Evolutionary conservation across 441 rosid species (phyloP), one percentile per base, ranked within the genome.

Genomic region (Capsella rubella): DNA sequence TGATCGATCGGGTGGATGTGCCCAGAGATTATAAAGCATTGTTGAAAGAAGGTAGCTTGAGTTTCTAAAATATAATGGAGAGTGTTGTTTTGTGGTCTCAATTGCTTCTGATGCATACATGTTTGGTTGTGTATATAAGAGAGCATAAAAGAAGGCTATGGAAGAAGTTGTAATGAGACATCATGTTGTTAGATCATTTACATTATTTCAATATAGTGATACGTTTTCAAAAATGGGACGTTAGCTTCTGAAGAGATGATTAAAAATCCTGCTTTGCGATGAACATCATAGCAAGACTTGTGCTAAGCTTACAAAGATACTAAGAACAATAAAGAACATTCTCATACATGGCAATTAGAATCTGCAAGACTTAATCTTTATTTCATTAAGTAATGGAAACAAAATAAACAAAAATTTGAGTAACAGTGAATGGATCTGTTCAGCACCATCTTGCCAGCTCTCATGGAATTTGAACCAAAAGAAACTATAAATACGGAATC

Each of bases 1-100:
- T 79, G 64, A 89, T 89, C 0, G 93, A 89, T 67, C 78, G 89
- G 63, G 93, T 89, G 0, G 82, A 83, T 65, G 71, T 52, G 34
- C 79, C 76, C 2, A 80, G 83, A 73, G 74, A 72, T 60, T 37
- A 56, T 27, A 76, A 47, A 72, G 74, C 67, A 28, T 55, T 72
- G 45, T 66, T 73, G 32, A 72, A 77, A 77, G 77, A 72, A 66
- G 69, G 76, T 58, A 72, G 73, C 45, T 58, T 77, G 39, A 77
- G 80, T 55, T 71, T 77, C 58, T 64, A 21, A 21, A 21, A 21
- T 21, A 0, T 21, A 42, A 71, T 64, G 72, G 43, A 55, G 58
- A 6, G 46, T 61, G 54, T 3, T 58, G 54, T 53, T 56, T 61
- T 71, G 12, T 54, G 39, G 74, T 58, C 50, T 25, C 46, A 18